phyloP scores from a whole-genome alignment of 2,329 filamentous ascomycete species.

The Nothophaeocryptopus gaeumannii region DNA sequence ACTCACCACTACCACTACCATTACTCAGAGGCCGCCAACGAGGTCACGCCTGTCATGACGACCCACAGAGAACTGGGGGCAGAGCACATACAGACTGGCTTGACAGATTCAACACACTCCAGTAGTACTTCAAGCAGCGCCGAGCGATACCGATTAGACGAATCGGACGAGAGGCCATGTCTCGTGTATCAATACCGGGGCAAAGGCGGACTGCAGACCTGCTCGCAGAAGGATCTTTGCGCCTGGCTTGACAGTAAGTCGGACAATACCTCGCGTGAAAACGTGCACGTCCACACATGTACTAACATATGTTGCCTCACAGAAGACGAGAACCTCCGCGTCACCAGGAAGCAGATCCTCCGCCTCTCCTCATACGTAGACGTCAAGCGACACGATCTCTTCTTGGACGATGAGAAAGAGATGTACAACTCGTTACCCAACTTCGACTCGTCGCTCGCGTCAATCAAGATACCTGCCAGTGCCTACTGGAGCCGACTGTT shows the following conservation, averaged over 20 bases:
- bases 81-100: constrained; percentile 38
- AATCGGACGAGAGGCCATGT: constrained; percentile 42
- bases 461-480: constrained; percentile 44
- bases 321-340: constrained; percentile 44
- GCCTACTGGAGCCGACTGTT: constrained; percentile 48
- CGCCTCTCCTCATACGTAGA: constrained; percentile 47
- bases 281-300: not conserved
- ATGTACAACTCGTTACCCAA: constrained; percentile 38
- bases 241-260: constrained; percentile 35
- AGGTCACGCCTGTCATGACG: constrained; percentile 12
- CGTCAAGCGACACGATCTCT: constrained; percentile 47
- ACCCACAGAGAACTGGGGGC: constrained; percentile 19
- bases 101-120: constrained; percentile 42
- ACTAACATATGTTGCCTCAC: not conserved
- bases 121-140: constrained; percentile 40
- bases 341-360: constrained; percentile 48
- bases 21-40: constrained; percentile 18
- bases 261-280: not conserved
- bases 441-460: constrained; percentile 47
- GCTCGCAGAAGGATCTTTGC: constrained; percentile 46
- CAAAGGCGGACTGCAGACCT: constrained; percentile 42
- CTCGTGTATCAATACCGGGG: constrained; percentile 44
- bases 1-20: constrained; percentile 12
- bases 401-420: constrained; percentile 39
- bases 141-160: constrained; percentile 43